phyloP scores from a whole-genome alignment of 1,284 basidiomycete genomes.

The Neotropicomus parvogracilis region DNA sequence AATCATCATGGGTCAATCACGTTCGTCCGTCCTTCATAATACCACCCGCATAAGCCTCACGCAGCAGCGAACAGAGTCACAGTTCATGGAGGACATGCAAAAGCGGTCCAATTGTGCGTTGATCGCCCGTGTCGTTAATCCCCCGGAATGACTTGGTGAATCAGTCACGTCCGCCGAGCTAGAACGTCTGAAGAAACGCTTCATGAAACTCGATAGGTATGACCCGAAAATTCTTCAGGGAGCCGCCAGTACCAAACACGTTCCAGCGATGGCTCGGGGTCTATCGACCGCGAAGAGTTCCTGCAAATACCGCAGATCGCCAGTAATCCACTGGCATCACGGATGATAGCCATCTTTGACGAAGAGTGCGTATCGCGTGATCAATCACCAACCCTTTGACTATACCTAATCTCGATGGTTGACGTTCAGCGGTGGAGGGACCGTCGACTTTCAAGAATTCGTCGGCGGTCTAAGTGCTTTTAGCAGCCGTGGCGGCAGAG shows the following conservation, averaged over 20 bases:
- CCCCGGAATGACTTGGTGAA: conserved; percentile 8
- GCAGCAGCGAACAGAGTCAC: conserved; percentile 56
- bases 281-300: conserved; percentile 98
- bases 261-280: conserved; percentile 86
- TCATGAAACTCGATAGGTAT: conserved; percentile 97
- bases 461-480: conserved; percentile 97
- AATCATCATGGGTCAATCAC: conserved; percentile 69
- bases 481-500: conserved; percentile 90
- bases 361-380: conserved; percentile 74
- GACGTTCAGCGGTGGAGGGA: conserved; percentile 89
- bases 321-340: conserved; percentile 92
- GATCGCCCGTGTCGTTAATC: neutral
- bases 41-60: conserved; percentile 9
- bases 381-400: conserved; percentile 1
- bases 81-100: conserved; percentile 94
- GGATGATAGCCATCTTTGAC: conserved; percentile 99
- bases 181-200: conserved; percentile 94
- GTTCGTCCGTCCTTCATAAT: conserved; percentile 41
- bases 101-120: conserved; percentile 85
- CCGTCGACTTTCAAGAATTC: conserved; percentile 99
- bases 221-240: conserved; percentile 8
- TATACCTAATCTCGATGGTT: neutral
- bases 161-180: conserved; percentile 89
- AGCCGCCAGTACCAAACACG: conserved; percentile 3
- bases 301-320: conserved; percentile 98